Conservation (phyloP, 108 stramenopile species). For the Chaetoceros muelleri region DNA sequence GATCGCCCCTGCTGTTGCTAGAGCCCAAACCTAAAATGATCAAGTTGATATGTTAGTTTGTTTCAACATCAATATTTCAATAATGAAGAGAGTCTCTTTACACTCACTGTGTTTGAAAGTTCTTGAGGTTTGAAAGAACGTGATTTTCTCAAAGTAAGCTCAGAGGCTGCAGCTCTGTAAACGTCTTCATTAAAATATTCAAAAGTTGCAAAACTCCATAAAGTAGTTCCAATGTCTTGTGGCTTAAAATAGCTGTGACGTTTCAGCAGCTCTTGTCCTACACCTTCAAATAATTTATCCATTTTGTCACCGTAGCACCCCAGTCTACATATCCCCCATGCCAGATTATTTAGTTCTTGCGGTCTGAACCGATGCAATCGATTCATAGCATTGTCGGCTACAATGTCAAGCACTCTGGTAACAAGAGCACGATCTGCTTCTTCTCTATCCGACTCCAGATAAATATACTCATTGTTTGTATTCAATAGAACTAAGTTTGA, state of each 20-base stretch:
- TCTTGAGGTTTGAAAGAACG: slow-evolving; percentile 66
- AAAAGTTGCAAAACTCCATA: slow-evolving; percentile 65
- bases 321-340: slow-evolving; percentile 34
- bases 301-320: not conserved
- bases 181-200: slow-evolving; percentile 41
- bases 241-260: slow-evolving; percentile 6
- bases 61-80: too few relatives aligned
- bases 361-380: slow-evolving; percentile 38
- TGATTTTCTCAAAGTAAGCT: slow-evolving; percentile 30
- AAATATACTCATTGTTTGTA: slow-evolving; percentile 45
- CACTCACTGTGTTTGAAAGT: slow-evolving; percentile 46
- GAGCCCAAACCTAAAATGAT: too few relatives aligned
- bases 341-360: slow-evolving; percentile 76
- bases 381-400: slow-evolving; percentile 27
- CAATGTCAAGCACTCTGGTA: slow-evolving; percentile 22
- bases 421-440: slow-evolving; percentile 37
- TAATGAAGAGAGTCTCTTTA: too few relatives aligned
- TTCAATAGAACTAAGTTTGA: slow-evolving; percentile 18
- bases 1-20: slow-evolving; percentile 57
- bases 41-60: too few relatives aligned
- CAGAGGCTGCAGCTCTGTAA: slow-evolving; percentile 39
- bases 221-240: slow-evolving; percentile 51
- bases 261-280: slow-evolving; percentile 2
- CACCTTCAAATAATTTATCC: slow-evolving; percentile 4
- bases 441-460: slow-evolving; percentile 37